These are phyloP conservation scores for Nemania abortiva DNA, from an alignment of 2,329 filamentous ascomycete species.

Conservation along the genomic window DNA sequence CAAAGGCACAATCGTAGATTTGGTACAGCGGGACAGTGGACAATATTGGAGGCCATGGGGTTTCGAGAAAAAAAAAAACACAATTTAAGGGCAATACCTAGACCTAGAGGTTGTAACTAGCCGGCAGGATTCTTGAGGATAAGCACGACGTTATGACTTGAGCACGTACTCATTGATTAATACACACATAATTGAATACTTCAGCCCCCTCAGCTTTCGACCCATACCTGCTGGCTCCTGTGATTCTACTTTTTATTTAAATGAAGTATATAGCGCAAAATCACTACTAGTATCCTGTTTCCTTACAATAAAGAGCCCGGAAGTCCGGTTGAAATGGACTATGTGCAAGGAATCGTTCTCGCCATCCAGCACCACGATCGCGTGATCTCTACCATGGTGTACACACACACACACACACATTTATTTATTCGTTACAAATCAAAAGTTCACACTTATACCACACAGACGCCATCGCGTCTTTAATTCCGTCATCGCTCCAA, in stretches of 20 bases:
- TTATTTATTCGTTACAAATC: constrained; percentile 24
- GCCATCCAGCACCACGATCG: constrained; percentile 35
- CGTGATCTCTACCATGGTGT: constrained; percentile 31
- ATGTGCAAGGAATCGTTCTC: constrained; percentile 30
- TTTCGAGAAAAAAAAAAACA: constrained; percentile 20
- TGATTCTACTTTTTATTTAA: constrained; percentile 2
- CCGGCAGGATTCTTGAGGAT: constrained; percentile 15
- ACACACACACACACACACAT: not conserved
- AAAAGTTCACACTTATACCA: not conserved
- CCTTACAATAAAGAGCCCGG: not conserved
- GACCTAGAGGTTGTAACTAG: constrained; percentile 26
- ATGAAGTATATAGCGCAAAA: not conserved
- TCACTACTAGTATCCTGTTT: not conserved
- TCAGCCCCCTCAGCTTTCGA: not conserved
- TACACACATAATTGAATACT: constrained; percentile 12
- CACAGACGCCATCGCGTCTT: constrained; percentile 19
- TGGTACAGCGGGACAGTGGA: not conserved
- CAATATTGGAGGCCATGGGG: not conserved
- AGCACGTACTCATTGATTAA: constrained; percentile 20
- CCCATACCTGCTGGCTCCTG: not conserved
- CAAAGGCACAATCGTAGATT: constrained; percentile 44
- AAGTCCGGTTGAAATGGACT: constrained; percentile 2
- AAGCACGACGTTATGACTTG: constrained; percentile 25
- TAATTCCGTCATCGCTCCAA: not conserved
- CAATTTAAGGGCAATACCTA: constrained; percentile 22